Evolutionary conservation across 2,329 filamentous ascomycete genomes (phyloP).

Genomic region (Pseudogymnoascus pannorum): DNA sequence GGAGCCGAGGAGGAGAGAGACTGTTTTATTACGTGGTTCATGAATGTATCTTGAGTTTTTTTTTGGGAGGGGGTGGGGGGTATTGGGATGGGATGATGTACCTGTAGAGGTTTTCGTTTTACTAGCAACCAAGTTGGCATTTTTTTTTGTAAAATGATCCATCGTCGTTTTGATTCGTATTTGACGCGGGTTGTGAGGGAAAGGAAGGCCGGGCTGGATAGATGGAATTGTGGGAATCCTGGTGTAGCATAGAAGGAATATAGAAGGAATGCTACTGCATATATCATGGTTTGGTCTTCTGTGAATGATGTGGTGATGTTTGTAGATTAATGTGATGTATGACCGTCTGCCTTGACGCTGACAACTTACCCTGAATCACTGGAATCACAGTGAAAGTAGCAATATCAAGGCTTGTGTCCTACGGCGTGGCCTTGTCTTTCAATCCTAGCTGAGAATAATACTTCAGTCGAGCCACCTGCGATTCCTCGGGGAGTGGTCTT

Average conservation of each 20-base stretch:
- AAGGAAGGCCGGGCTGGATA: not conserved
- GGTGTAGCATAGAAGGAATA: not conserved
- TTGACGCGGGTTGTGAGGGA: not conserved
- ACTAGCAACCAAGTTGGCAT: slow-evolving; percentile 3
- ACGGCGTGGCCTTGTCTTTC: too few species aligned
- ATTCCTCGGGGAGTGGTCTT: not conserved
- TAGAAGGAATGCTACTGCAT: not conserved
- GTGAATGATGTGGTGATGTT: not conserved
- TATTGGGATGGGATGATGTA: not conserved
- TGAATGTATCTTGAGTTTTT: slow-evolving; percentile 4
- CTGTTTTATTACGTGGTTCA: slow-evolving; percentile 5
- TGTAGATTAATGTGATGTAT: not conserved
- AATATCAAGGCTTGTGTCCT: too few species aligned
- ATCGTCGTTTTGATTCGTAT: not conserved
- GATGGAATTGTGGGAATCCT: not conserved
- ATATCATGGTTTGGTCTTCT: too few species aligned
- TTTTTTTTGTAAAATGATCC: not conserved
- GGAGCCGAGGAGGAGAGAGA: not conserved
- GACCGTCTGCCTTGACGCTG: not conserved
- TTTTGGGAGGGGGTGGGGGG: not conserved
- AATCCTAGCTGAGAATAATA: too few species aligned
- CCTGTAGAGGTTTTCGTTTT: slow-evolving; percentile 6
- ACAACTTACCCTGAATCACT: not conserved
- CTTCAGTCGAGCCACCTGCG: not conserved
- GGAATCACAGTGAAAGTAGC: not conserved